Evolutionary conservation across 257 asterid genomes (phyloP).

Genomic region (Solanum chmielewskii): DNA sequence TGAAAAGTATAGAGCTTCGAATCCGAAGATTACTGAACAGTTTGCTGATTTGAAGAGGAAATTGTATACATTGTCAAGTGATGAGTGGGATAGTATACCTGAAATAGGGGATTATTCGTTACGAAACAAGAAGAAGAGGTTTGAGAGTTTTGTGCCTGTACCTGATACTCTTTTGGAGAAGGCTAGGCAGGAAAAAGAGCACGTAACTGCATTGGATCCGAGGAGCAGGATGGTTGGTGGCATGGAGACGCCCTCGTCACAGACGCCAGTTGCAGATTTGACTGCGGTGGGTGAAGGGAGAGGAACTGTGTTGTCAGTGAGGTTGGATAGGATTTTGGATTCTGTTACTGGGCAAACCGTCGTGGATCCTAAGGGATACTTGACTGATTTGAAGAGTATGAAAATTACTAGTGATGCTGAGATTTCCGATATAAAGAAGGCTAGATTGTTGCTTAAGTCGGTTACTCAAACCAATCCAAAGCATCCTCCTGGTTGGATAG

Average conservation of each 20-base stretch:
- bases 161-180: constrained; percentile 85
- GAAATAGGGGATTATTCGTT: constrained; percentile 78
- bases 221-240: constrained; percentile 79
- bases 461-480: constrained; percentile 81
- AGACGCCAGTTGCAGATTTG: constrained; percentile 86
- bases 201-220: constrained; percentile 82
- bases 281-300: constrained; percentile 97
- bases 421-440: constrained; percentile 88
- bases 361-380: constrained; percentile 94
- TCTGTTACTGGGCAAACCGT: constrained; percentile 81
- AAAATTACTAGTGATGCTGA: constrained; percentile 88
- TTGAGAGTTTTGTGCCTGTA: constrained; percentile 85
- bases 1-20: constrained; percentile 79
- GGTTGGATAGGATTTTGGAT: constrained; percentile 77
- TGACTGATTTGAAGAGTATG: constrained; percentile 94
- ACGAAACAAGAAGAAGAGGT: constrained; percentile 81
- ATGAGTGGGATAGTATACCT: constrained; percentile 88
- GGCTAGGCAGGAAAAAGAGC: constrained; percentile 92
- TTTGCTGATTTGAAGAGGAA: constrained; percentile 90
- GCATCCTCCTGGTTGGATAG: constrained; percentile 97
- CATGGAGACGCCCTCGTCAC: constrained; percentile 81
- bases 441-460: constrained; percentile 69
- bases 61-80: constrained; percentile 39
- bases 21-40: constrained; percentile 85
- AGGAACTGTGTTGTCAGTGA: constrained; percentile 80